Evolutionary conservation across 306 rosid species (phyloP).

Genomic region (Carpinus fangiana): DNA sequence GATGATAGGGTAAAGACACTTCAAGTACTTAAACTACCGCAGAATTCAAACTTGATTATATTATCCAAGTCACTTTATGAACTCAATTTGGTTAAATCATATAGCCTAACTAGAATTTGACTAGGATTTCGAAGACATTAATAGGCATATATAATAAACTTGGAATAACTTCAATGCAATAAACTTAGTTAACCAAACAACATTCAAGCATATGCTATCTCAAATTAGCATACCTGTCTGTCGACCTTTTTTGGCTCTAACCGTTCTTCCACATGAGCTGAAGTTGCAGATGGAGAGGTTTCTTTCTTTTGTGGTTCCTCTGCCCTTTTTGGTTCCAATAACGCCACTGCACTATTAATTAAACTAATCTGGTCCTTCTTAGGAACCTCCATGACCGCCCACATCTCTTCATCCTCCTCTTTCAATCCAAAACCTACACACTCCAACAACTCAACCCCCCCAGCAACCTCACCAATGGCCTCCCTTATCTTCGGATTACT

Average conservation of each 20-base stretch:
- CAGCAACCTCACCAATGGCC: conserved; percentile 62
- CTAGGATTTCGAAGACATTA: neutral
- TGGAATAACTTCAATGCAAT: neutral
- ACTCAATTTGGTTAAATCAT: neutral
- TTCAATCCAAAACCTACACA: conserved; percentile 62
- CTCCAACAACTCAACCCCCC: conserved; percentile 83
- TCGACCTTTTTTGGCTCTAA: conserved; percentile 60
- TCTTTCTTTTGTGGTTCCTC: conserved; percentile 44
- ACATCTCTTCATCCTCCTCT: conserved; percentile 87
- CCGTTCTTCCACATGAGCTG: conserved; percentile 30
- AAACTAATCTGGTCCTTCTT: conserved; percentile 38
- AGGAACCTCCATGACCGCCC: conserved; percentile 82
- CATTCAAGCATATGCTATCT: neutral
- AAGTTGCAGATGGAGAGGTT: conserved; percentile 16
- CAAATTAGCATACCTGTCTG: conserved; percentile 59
- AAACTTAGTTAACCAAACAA: neutral
- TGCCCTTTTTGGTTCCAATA: conserved; percentile 51
- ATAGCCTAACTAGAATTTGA: neutral
- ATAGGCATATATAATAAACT: neutral
- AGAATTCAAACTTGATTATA: too few species aligned
- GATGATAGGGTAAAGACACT: too few species aligned
- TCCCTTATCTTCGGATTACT: conserved; percentile 81
- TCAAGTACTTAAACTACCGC: too few species aligned
- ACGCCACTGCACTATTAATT: conserved; percentile 45
- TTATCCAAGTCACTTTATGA: too few species aligned